phyloP scores from a whole-genome alignment of 2,329 filamentous ascomycete genomes.

The Colletotrichum spinosum region DNA sequence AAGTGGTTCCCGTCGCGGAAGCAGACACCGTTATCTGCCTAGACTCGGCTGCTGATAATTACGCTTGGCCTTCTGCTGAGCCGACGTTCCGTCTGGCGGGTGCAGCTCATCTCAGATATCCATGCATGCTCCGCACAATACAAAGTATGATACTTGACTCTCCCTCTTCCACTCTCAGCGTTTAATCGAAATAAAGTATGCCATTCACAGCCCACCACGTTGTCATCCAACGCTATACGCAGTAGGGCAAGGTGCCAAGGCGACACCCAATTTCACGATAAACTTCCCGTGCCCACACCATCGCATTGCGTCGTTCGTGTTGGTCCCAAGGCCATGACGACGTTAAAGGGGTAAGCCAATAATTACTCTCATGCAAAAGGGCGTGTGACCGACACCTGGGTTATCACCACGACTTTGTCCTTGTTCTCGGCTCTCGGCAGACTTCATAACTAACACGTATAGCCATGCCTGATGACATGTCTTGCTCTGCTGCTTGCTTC shows the following conservation, averaged over 20 bases:
- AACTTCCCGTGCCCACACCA: slow-evolving; percentile 30
- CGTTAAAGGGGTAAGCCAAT: slow-evolving; percentile 7
- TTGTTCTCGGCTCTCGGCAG: not conserved
- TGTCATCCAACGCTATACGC: slow-evolving; percentile 1
- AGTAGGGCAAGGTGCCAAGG: not conserved
- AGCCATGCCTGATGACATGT: too few species aligned
- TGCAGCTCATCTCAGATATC: not conserved
- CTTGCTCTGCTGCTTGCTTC: not conserved
- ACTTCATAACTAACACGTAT: not conserved
- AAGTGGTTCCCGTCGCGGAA: slow-evolving; percentile 13
- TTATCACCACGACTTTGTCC: too few species aligned
- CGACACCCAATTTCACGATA: slow-evolving; percentile 6
- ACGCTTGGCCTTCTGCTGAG: slow-evolving; percentile 20
- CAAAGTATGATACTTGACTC: too few species aligned
- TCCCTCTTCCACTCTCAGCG: not conserved
- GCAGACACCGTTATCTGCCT: slow-evolving; percentile 15
- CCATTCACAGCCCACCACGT: slow-evolving; percentile 5
- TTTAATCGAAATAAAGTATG: slow-evolving; percentile 27
- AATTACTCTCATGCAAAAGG: slow-evolving; percentile 2
- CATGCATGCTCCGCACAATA: too few species aligned
- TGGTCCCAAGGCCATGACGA: slow-evolving; percentile 10
- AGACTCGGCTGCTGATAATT: slow-evolving; percentile 6
- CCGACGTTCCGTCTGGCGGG: slow-evolving; percentile 7
- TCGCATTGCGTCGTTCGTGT: not conserved
- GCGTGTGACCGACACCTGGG: not conserved